Conservation (phyloP, 2,329 filamentous ascomycete species). For the Verticillium albo-atrum region DNA sequence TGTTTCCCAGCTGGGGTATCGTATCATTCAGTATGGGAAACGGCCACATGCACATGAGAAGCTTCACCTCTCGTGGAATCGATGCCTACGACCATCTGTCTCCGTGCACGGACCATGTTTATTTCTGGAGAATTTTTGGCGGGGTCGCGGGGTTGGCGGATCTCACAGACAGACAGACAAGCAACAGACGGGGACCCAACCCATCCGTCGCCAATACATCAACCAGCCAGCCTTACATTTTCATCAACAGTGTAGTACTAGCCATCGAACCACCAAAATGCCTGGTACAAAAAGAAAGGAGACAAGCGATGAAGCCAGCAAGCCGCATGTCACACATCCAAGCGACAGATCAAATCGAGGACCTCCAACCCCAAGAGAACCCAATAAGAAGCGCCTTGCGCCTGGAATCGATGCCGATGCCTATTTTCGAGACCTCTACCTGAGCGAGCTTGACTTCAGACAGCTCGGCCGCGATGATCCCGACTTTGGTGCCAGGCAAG, state of each 20-base stretch:
- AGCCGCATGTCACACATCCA: not conserved
- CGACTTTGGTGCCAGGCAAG: conserved; percentile 37
- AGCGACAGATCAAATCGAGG: not conserved
- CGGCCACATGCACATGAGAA: too few relatives aligned
- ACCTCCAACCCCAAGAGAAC: not conserved
- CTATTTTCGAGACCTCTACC: conserved; percentile 31
- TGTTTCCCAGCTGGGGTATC: too few relatives aligned
- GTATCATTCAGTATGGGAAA: too few relatives aligned
- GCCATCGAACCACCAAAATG: too few relatives aligned
- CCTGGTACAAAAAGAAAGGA: not conserved
- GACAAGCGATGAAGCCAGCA: not conserved
- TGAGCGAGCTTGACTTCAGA: conserved; percentile 36
- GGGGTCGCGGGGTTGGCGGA: not conserved
- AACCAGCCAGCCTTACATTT: too few relatives aligned
- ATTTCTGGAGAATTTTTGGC: not conserved
- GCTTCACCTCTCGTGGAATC: not conserved
- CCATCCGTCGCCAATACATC: too few relatives aligned
- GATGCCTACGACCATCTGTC: too few relatives aligned
- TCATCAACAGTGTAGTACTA: too few relatives aligned
- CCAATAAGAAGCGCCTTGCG: not conserved
- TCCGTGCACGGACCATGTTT: not conserved
- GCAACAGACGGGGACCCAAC: too few relatives aligned
- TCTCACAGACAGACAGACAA: too few relatives aligned
- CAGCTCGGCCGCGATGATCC: conserved; percentile 34
- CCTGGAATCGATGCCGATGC: conserved; percentile 8